Base-by-base conservation (phyloP, 2,329 filamentous ascomycete genomes). In the Colletotrichum spinosum region DNA sequence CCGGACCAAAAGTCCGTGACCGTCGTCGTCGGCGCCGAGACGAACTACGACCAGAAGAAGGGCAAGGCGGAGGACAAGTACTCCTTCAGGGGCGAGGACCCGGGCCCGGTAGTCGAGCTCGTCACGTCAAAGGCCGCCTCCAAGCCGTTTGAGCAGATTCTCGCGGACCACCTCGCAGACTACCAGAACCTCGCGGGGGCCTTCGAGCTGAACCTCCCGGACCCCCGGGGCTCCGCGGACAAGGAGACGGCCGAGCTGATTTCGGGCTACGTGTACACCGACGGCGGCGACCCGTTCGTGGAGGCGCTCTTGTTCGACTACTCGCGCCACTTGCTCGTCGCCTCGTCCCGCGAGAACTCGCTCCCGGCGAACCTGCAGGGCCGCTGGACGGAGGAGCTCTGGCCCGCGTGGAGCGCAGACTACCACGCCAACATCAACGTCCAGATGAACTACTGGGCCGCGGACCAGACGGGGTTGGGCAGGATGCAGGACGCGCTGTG, bases 381-480 rank as follows among this genome's bases (percentile, higher is more conserved):
- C 0, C 78, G 79, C 15, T 89, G 86, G 87, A 81, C 80, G 5
- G 79, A 84, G 49, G 72, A 77, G 0, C 71, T 83, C 41, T 73
- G 65, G 59, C 68, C 75, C 17, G 67, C 71, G 34, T 69, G 86
- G 86, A 79, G 80, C 11, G 81, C 77, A 2, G 85, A 88, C 68
- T 88, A 87, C 60, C 85, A 87, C 56, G 77, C 81, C 44, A 85
- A 88, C 66, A 88, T 89, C 69, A 88, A 88, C 61, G 61, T 88
- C 0, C 84, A 89, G 68, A 88, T 88, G 86, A 88, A 88, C 64
- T 81, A 88, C 69, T 89, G 86, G 86, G 77, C 75, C 2, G 80
- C 81, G 2, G 84, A 87, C 39, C 79, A 85, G 56, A 86, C 84
- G 0, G 85, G 84, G 0, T 73, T 88, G 0, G 79, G 78, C 0